A percentile compares a stretch with the other conserved stretches of the same genome.
These are phyloP conservation scores for Fomitopsis betulina DNA, from an alignment of 1,284 basidiomycete genomes.

Conservation along the genomic window DNA sequence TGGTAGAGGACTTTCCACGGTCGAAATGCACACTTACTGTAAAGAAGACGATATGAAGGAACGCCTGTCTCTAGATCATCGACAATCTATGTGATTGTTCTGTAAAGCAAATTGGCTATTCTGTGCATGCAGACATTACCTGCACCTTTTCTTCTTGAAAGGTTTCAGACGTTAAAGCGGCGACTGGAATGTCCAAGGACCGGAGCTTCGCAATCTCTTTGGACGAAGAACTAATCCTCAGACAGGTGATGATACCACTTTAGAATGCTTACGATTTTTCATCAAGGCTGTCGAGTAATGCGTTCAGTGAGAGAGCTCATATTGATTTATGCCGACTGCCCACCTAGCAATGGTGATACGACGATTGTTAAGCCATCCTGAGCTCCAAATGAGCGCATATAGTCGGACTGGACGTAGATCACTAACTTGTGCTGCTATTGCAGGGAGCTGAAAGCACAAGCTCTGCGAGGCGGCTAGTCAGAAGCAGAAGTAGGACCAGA, in stretches of 20 bases:
- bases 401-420: background rate
- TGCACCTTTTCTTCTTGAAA: conserved; percentile 45
- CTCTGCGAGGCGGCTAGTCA: conserved; percentile 40
- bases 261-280: conserved; percentile 61
- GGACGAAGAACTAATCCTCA: background rate
- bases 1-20: no score
- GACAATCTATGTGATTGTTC: conserved; percentile 43
- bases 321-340: conserved; percentile 12
- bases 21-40: conserved; percentile 42
- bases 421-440: conserved; percentile 57
- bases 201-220: conserved; percentile 68
- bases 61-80: conserved; percentile 58
- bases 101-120: background rate
- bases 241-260: background rate
- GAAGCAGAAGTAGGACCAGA: background rate
- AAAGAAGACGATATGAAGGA: conserved; percentile 63
- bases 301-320: background rate
- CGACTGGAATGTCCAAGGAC: conserved; percentile 51
- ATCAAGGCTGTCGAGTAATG: conserved; percentile 56
- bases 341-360: conserved; percentile 75
- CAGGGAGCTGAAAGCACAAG: conserved; percentile 85
- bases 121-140: conserved; percentile 31
- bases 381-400: background rate
- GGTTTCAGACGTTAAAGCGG: conserved; percentile 68
- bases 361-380: conserved; percentile 74